Evolutionary conservation across 1,139 yeast species (phyloP), one percentile per base, ranked within the genome.

Genomic region (Keqinozyma sinolaborantium): DNA sequence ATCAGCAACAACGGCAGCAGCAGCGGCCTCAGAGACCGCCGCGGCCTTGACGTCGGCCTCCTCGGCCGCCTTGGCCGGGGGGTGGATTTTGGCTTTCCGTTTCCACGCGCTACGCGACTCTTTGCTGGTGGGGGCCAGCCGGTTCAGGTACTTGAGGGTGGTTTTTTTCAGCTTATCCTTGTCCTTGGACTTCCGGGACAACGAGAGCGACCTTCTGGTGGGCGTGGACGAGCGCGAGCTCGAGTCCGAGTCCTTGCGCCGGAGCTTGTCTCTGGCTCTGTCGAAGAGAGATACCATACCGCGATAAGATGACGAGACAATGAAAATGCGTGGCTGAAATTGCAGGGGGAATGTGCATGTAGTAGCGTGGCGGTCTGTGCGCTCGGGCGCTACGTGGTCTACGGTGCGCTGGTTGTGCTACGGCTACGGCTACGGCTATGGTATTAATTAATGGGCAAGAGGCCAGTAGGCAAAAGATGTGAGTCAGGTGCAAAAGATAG

Each of bases 181-280:
- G 10, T 18, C 21, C 10, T 18, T 18, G 9, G 10, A 10, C 10
- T 18, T 18, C 10, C 21, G 21, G 21, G 21, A 18, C 10, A 18
- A 10, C 10, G 21, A 18, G 21, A 18, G 21, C 21, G 21, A 18
- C 21, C 21, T 7, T 10, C 21, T 7, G 9, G 21, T 7, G 21
- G 21, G 10, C 21, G 21, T 7, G 21, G 9, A 7, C 7, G 21
- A 18, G 9, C 10, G 7, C 21, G 21, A 7, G 10, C 21, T 18
- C 9, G 21, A 18, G 21, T 18, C 21, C 10, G 21, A 18, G 10
- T 18, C 10, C 9, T 18, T 33, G 19, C 31, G 28, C 15, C 32
- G 28, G n/a, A 39, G 26, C 26, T 31, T 39, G 24, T 39, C 42
- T 24, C 36, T 39, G 20, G 42, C 42, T 20, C 29, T 36, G 29